Base-by-base conservation (phyloP, 257 asterid genomes). In the Euphrasia confusa region DNA sequence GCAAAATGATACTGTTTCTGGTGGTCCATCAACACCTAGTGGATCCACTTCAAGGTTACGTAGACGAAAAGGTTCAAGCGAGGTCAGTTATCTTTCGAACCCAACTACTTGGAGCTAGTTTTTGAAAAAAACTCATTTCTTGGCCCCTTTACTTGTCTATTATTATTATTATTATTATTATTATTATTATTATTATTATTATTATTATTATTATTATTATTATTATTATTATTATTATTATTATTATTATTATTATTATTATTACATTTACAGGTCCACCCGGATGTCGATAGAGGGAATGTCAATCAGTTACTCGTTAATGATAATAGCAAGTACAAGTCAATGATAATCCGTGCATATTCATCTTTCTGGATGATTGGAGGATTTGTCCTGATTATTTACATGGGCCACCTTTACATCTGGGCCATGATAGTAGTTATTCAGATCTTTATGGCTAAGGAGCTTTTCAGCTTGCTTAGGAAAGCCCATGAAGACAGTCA, bases 351-450 rank as follows among this genome's bases (percentile, higher is more conserved):
- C 59, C 95, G 97, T 28, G 68, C 84, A 26, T 76, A 83, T 73
- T 93, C 99, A 71, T 68, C 99, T 26, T 67, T 89, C 37, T 93
- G 97, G 99, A 93, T 93, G 99, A 87, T 93, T 73, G 95, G 88
- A 48, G 96, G 99, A 24, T 89, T 93, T 74, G 84, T 71, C 61
- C 79, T 84, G 53, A 73, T 80, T 56, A 82, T 89, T 35, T 93
- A 89, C 81, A 68, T 93, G 99, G 99, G 99, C 33, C 99, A 93
- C 84, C 90, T 93, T 62, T 93, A 89, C 74, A 93, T 93, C 10
- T 89, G 94, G 94, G 96, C 87, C 65, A 83, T 93, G 90, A 75
- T 93, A 35, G 95, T 89, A 4, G 90, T 89, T 39, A 80, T 93
- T 75, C 99, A 93, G 77, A 89, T 93, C 60, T 82, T 75, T 77